phyloP scores from a whole-genome alignment of 2,329 filamentous ascomycete genomes.

The Lasiodiplodia sp. region DNA sequence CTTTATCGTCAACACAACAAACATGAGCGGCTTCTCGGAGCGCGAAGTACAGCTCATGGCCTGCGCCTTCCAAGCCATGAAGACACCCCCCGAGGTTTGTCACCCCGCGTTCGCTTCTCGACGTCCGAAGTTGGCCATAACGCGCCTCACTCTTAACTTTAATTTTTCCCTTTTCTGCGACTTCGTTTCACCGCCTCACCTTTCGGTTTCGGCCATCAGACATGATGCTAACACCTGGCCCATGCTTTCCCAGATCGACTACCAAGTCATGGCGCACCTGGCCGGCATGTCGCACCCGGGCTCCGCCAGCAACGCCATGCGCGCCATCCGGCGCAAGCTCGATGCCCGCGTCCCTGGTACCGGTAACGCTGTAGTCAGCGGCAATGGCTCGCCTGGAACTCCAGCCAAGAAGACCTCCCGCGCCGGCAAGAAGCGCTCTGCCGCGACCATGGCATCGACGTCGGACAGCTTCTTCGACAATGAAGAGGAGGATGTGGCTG shows the following conservation, averaged over 20 bases:
- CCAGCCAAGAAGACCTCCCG: constrained; percentile 13
- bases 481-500: neutral
- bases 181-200: neutral
- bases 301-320: constrained; percentile 48
- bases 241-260: constrained; percentile 42
- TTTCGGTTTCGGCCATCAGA: neutral
- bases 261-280: constrained; percentile 44
- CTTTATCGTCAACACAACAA: constrained; percentile 2
- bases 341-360: constrained; percentile 26
- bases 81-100: constrained; percentile 21
- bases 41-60: constrained; percentile 30
- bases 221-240: neutral
- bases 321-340: constrained; percentile 45
- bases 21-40: constrained; percentile 20
- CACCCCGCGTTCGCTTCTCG: neutral
- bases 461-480: neutral
- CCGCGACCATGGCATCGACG: neutral
- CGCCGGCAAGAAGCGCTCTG: constrained; percentile 7
- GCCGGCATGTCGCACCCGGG: constrained; percentile 47
- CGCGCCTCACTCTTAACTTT: neutral
- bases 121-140: neutral
- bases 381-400: constrained; percentile 4
- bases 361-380: neutral
- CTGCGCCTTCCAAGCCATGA: constrained; percentile 30
- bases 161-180: neutral